Conservation (phyloP, 345 rosid genomes). For the Eucalyptus paniculata region DNA sequence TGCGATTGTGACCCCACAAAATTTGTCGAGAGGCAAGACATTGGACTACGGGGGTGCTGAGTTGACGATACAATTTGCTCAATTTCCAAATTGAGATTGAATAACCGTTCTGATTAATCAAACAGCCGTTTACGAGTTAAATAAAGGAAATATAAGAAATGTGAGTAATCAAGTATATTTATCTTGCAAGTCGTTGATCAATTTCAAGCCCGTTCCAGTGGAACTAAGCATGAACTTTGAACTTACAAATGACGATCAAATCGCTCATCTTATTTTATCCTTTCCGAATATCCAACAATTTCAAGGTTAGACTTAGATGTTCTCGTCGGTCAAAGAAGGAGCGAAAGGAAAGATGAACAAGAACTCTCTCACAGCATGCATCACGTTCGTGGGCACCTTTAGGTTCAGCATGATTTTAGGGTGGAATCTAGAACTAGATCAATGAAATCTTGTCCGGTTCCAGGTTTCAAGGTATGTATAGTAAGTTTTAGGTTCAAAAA, state of each 20-base stretch:
- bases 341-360: not conserved
- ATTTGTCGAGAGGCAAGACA: not conserved
- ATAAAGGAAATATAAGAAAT: not conserved
- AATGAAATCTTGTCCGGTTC: rapidly evolving
- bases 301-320: not conserved
- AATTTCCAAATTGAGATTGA: not conserved
- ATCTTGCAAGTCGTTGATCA: not conserved
- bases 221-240: not conserved
- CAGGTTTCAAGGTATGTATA: no score
- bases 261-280: not conserved
- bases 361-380: not conserved
- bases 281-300: no score
- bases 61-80: not conserved
- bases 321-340: not conserved
- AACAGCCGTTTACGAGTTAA: no score
- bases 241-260: not conserved
- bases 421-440: no score
- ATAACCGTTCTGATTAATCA: not conserved
- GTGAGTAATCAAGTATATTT: not conserved
- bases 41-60: not conserved
- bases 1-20: not conserved
- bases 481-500: no score
- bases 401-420: no score
- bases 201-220: not conserved
- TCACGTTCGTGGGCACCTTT: no score